Percentiles rank a stretch among this genome's conserved stretches.
Evolutionary conservation across 345 rosid species (phyloP).

Genomic region (Raphanus raphanistrum): DNA sequence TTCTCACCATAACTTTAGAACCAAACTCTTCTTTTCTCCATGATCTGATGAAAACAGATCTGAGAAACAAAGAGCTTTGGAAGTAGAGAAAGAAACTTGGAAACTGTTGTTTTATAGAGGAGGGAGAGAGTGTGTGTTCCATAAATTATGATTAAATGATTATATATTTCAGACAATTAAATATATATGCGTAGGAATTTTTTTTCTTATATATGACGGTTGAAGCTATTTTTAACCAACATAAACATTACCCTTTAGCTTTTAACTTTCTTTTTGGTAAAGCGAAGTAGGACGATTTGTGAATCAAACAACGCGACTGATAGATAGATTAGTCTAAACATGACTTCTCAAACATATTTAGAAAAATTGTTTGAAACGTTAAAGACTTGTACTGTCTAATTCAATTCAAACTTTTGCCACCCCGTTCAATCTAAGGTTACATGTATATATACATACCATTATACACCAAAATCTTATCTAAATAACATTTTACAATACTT

Average conservation of each 20-base stretch:
- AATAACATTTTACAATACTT: background rate
- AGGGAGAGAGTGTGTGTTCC: background rate
- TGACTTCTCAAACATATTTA: background rate
- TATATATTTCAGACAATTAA: background rate
- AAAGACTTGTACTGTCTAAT: no score
- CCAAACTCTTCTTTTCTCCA: background rate
- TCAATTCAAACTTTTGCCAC: no score
- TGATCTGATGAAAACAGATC: constrained; percentile 10
- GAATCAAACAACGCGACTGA: background rate
- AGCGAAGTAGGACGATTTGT: background rate
- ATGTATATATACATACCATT: no score
- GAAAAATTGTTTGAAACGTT: no score
- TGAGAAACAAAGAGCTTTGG: constrained; percentile 19
- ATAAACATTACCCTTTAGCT: background rate
- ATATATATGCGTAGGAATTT: background rate
- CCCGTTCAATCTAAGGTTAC: no score
- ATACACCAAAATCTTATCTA: background rate
- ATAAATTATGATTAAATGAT: background rate
- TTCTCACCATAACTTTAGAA: constrained; percentile 33
- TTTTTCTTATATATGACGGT: constrained; percentile 10
- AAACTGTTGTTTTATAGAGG: constrained; percentile 4
- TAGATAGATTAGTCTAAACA: background rate
- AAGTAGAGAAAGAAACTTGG: constrained; percentile 18
- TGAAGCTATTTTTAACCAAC: background rate
- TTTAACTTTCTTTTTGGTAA: background rate